phyloP scores from a whole-genome alignment of 2,329 filamentous ascomycete genomes.

The Nemania serpens region DNA sequence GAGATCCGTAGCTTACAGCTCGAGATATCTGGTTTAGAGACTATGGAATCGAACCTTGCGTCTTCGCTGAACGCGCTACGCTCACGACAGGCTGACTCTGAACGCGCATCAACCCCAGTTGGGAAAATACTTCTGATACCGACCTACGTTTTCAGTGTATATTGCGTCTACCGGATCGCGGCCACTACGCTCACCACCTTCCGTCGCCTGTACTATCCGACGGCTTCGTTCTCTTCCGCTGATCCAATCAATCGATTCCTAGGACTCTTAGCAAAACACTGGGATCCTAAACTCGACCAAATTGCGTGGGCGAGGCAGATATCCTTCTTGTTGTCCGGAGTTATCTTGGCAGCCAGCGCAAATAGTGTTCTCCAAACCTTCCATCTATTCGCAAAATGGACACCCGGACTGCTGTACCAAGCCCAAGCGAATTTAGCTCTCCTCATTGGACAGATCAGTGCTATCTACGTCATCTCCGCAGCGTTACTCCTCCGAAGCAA shows the following conservation, averaged over 20 bases:
- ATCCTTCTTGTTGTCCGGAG: conserved; percentile 79
- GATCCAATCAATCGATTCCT: conserved; percentile 86
- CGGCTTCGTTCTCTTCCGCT: conserved; percentile 64
- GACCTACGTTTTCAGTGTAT: conserved; percentile 73
- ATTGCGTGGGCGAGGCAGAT: conserved; percentile 84
- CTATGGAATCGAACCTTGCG: conserved; percentile 75
- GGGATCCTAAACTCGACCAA: conserved; percentile 82
- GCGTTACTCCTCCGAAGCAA: conserved; percentile 78
- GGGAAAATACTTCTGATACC: conserved; percentile 67
- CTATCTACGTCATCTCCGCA: conserved; percentile 83
- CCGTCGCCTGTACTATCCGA: conserved; percentile 58
- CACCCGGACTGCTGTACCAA: conserved; percentile 72
- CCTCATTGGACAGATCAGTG: conserved; percentile 77
- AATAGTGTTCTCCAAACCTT: conserved; percentile 86
- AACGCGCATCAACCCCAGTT: conserved; percentile 67
- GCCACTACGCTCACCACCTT: conserved; percentile 72
- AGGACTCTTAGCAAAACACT: conserved; percentile 79
- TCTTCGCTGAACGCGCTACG: conserved; percentile 68
- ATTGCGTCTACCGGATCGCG: conserved; percentile 82
- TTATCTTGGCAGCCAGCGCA: conserved; percentile 81
- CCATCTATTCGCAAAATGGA: conserved; percentile 76
- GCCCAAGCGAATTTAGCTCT: conserved; percentile 79
- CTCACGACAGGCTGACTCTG: conserved; percentile 64
- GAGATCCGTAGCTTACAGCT: conserved; percentile 68
- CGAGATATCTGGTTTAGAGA: conserved; percentile 78